Evolutionary conservation across 129 eudicot genomes (phyloP), one percentile per base, ranked within the genome.

Genomic region (Saussurea involucrata): DNA sequence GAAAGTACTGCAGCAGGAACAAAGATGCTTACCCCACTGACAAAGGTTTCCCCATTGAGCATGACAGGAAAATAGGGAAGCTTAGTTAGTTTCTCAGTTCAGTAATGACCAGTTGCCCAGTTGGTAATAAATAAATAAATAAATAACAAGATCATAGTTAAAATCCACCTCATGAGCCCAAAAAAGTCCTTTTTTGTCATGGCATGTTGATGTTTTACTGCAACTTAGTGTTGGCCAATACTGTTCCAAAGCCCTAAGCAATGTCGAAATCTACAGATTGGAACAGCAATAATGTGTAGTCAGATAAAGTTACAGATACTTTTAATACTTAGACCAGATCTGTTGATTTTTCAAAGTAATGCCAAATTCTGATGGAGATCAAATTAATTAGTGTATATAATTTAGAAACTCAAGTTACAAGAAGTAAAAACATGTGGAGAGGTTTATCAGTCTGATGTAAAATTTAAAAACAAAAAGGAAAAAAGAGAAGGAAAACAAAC

Each of bases 161-260:
- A 69, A 69, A 78, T 74, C 57, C 28, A 93, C 98, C 98, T 93
- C 98, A 78, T 93, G 98, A 69, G 95, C 98, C 97, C 96, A 95
- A 86, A 95, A 95, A 42, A 81, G 40, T 74, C 97, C 98, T 79
- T 83, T 91, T 70, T 75, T 82, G 65, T 82, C 84, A 83, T 88
- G 91, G 82, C 98, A 94, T 70, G 89, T 89, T 79, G 90, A 81
- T 32, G 93, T 0, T 25, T 78, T 78, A 69, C 91, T 67, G 83
- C 98, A 94, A 78, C 96, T 94, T 70, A 89, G 81, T 69, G 98
- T 76, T 64, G 98, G 97, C 98, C 98, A 94, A 78, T 94, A 89
- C 80, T 88, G 83, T 33, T 94, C 86, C 71, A 94, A 36, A 77
- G 57, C 92, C 44, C 24, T 76, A 31, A 20, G 76, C 87, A 94